phyloP scores from a whole-genome alignment of 148 eudicot species.

The Vaccinium myrtillus region DNA sequence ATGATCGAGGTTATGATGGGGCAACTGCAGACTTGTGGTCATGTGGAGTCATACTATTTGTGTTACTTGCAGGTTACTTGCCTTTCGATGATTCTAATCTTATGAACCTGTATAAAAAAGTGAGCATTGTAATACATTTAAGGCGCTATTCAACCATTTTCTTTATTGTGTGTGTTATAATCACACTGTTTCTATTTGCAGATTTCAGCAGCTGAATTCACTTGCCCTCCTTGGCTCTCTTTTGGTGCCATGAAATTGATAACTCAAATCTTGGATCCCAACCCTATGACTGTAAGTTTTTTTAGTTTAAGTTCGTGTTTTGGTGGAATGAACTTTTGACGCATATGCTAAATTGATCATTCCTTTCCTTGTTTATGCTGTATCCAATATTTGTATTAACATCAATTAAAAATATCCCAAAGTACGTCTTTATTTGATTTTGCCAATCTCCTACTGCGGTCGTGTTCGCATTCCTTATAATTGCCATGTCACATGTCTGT shows the following conservation, averaged over 20 bases:
- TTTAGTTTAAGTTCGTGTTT: not conserved
- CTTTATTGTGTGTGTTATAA: conserved; percentile 10
- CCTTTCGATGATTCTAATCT: conserved; percentile 98
- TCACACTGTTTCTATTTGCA: conserved; percentile 34
- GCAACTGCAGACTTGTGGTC: conserved; percentile 99
- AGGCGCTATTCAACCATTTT: conserved; percentile 19
- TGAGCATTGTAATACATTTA: conserved; percentile 43
- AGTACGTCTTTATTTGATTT: too few species aligned
- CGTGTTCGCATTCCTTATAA: too few species aligned
- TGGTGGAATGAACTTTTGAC: not conserved
- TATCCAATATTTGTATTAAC: not conserved
- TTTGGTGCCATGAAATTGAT: conserved; percentile 80
- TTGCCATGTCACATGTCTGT: too few species aligned
- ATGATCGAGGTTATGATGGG: conserved; percentile 94
- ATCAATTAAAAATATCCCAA: too few species aligned
- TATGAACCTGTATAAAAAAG: conserved; percentile 90
- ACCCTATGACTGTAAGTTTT: conserved; percentile 69
- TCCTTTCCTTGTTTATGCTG: not conserved
- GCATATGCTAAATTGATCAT: not conserved
- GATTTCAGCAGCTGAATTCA: conserved; percentile 89
- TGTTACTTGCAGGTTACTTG: conserved; percentile 98
- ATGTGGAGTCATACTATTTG: conserved; percentile 96
- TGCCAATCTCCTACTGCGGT: too few species aligned
- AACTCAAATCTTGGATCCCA: conserved; percentile 77
- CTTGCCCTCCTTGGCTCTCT: conserved; percentile 94